A percentile compares a stretch with the other conserved stretches of the same genome.
phyloP scores from a whole-genome alignment of 1,284 basidiomycete species.

The Sanghuangporus sanghuang region DNA sequence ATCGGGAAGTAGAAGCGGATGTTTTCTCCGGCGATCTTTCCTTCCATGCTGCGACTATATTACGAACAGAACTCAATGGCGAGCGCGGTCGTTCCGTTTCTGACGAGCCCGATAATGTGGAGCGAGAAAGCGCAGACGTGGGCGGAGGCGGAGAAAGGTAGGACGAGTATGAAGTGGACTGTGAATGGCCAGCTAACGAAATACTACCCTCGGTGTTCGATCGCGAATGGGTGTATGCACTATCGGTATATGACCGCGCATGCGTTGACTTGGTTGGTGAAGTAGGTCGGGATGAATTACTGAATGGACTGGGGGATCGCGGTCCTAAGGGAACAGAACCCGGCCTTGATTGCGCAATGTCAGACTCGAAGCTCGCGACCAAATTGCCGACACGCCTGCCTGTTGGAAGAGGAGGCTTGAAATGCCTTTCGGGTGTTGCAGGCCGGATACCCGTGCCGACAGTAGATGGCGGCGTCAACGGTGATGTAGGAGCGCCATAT shows the following conservation, averaged over 20 bases:
- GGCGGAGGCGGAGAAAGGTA: slow-evolving; percentile 1
- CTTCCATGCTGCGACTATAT: slow-evolving; percentile 78
- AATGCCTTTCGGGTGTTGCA: slow-evolving; percentile 15
- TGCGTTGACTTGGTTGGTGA: slow-evolving; percentile 16
- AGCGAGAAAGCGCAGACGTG: neutral
- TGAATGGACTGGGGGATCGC: slow-evolving; percentile 43
- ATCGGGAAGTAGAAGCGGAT: slow-evolving; percentile 23
- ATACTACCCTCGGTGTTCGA: slow-evolving; percentile 4
- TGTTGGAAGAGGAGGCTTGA: slow-evolving; percentile 39
- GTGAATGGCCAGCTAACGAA: neutral
- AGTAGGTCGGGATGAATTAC: slow-evolving; percentile 1
- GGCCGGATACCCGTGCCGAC: slow-evolving; percentile 4
- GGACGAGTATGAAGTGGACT: neutral
- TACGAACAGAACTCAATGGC: slow-evolving; percentile 66
- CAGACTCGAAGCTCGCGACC: slow-evolving; percentile 71
- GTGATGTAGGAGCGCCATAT: slow-evolving; percentile 12
- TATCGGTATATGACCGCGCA: slow-evolving; percentile 5
- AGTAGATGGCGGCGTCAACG: slow-evolving; percentile 10
- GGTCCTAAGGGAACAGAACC: slow-evolving; percentile 29
- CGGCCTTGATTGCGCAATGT: slow-evolving; percentile 27
- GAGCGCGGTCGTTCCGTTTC: slow-evolving; percentile 36
- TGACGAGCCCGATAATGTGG: slow-evolving; percentile 5
- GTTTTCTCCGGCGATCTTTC: slow-evolving; percentile 40
- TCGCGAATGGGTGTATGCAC: slow-evolving; percentile 3
- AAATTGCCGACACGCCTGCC: slow-evolving; percentile 62